phyloP scores from a whole-genome alignment of 1,284 basidiomycete species.

The Trichosporon asahii region DNA sequence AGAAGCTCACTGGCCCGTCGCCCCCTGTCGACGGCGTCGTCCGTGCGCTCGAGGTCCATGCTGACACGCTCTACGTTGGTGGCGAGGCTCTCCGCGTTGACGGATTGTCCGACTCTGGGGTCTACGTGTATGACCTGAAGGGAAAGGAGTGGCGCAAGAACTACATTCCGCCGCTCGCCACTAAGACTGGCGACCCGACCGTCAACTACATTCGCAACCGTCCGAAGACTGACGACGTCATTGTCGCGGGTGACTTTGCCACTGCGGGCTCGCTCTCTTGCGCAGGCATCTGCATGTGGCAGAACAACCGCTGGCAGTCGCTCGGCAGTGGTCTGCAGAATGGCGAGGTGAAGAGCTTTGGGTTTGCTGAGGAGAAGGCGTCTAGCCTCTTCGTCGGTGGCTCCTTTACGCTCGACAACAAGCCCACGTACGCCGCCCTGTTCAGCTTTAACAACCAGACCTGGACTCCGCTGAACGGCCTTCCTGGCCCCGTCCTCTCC shows the following conservation, averaged over 20 bases:
- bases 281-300: conserved; percentile 72
- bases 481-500: conserved; percentile 88
- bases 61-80: conserved; percentile 69
- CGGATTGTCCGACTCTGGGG: conserved; percentile 57
- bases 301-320: conserved; percentile 71
- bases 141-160: conserved; percentile 61
- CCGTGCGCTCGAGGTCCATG: conserved; percentile 63
- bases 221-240: conserved; percentile 62
- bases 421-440: conserved; percentile 62
- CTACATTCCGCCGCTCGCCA: conserved; percentile 33
- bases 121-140: conserved; percentile 72
- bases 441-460: conserved; percentile 66
- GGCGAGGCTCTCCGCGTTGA: conserved; percentile 56
- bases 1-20: conserved; percentile 59
- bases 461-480: conserved; percentile 64
- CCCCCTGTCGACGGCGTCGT: conserved; percentile 63
- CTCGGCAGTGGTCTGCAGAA: conserved; percentile 66
- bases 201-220: conserved; percentile 73
- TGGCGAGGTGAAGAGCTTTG: conserved; percentile 75
- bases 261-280: conserved; percentile 74
- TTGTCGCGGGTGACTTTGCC: conserved; percentile 82
- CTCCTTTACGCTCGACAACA: conserved; percentile 63
- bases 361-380: conserved; percentile 53
- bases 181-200: conserved; percentile 55
- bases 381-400: conserved; percentile 69